Conservation (phyloP, 2,329 filamentous ascomycete species). For the Aspergillus sp. region DNA sequence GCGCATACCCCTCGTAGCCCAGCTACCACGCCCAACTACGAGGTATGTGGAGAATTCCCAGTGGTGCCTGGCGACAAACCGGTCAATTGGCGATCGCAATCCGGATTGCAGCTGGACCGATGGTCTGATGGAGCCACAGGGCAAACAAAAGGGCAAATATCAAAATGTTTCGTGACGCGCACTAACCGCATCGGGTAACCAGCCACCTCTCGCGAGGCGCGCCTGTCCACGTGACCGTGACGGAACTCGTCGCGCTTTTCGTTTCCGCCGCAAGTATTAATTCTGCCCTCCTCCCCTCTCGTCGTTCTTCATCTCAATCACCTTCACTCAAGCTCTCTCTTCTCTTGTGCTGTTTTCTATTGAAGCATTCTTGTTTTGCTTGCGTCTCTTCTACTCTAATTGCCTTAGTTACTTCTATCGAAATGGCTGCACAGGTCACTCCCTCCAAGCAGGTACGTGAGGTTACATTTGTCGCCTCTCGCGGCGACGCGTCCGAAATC, state of each 20-base stretch:
- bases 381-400: constrained; percentile 11
- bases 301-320: constrained; percentile 19
- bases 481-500: constrained; percentile 29
- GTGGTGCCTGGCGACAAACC: neutral
- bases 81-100: constrained; percentile 8
- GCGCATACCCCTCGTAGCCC: neutral
- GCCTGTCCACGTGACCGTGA: constrained; percentile 35
- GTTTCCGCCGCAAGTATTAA: constrained; percentile 17
- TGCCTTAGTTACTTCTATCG: constrained; percentile 20
- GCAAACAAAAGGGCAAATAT: neutral
- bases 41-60: constrained; percentile 2
- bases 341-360: neutral
- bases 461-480: constrained; percentile 30
- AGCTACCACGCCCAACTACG: neutral
- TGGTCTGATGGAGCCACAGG: constrained; percentile 12
- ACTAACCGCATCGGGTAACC: neutral
- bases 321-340: constrained; percentile 6
- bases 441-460: constrained; percentile 64
- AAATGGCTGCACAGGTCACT: constrained; percentile 71
- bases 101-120: constrained; percentile 8
- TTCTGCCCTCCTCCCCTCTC: constrained; percentile 22
- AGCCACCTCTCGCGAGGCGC: constrained; percentile 10
- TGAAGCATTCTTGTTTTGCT: constrained; percentile 1
- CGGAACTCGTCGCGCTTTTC: constrained; percentile 30
- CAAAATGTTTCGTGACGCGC: neutral